Evolutionary conservation across 371 early-diverging fungal genomes (phyloP), one percentile per base, ranked within the genome.

Genomic region (Zychaea mexicana): DNA sequence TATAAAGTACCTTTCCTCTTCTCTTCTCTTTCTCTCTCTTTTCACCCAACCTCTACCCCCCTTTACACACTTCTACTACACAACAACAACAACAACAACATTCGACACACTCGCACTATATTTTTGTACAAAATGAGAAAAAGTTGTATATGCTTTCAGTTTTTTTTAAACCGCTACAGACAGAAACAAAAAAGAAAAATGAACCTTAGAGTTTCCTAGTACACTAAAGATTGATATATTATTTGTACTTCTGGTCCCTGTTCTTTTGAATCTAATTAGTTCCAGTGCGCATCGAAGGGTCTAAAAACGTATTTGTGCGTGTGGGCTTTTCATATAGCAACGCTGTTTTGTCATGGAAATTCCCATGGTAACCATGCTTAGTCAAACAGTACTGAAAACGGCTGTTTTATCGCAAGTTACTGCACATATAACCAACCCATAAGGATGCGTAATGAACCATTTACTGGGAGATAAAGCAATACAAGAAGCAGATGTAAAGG

Each of bases 61-160:
- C 12, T 12, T 8, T 33, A 33, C n/a, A 39, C n/a, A 39, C n/a
- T 39, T 39, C 15, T 39, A 8, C 8, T 15, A 36, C 36, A 36
- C 36, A 33, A 33, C 33, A 5, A 33, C 5, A 33, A 33, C 5
- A 33, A 5, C 42, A 12, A 15, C 15, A 53, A 53, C 53, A 53
- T n/a, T n/a, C n/a, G n/a, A n/a, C 53, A 28, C 30, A 17, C 31
- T 28, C 53, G 17, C 30, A 36, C 13, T 33, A 12, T 24, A 36
- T 56, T 36, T n/a, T 22, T 56, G 56, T 56, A 33, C 36, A 36
- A 56, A 28, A 56, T 10, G 55, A 55, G 33, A 55, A 33, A 55
- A 49, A 49, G 49, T 49, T 49, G 49, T 49, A 49, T 49, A 49
- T 49, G 49, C 49, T 49, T 49, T 49, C 49, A 6, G 21, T 19